Evolutionary conservation across 2,329 filamentous ascomycete genomes (phyloP).

Genomic region (Hymenoscyphus fraxineus): DNA sequence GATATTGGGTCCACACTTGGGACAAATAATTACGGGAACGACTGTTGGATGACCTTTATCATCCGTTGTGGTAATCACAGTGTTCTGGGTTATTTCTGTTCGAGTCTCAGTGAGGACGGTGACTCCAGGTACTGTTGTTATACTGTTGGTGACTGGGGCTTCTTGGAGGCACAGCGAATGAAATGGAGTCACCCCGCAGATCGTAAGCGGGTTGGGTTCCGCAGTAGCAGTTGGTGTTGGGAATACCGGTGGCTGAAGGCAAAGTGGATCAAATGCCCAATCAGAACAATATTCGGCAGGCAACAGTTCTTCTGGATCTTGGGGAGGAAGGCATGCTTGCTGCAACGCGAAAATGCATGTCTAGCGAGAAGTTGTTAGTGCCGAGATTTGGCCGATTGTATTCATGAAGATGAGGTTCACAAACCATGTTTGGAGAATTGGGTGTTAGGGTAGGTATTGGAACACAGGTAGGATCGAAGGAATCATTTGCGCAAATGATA

Average conservation of each 20-base stretch:
- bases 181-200: neutral
- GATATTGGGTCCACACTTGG: neutral
- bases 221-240: neutral
- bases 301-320: neutral
- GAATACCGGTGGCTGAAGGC: constrained; percentile 4
- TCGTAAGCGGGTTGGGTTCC: neutral
- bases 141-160: neutral
- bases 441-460: neutral
- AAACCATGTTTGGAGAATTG: neutral
- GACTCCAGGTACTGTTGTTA: neutral
- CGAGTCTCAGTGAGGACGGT: neutral
- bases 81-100: constrained; percentile 3
- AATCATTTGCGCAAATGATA: neutral
- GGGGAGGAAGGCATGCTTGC: neutral
- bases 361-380: neutral
- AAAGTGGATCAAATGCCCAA: constrained; percentile 1
- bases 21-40: constrained; percentile 3
- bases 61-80: constrained; percentile 8
- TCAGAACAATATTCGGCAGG: constrained; percentile 4
- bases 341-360: neutral
- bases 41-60: neutral
- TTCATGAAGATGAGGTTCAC: neutral
- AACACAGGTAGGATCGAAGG: neutral
- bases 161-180: constrained; percentile 1
- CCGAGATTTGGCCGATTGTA: no score